Evolutionary conservation across 2,329 filamentous ascomycete genomes (phyloP).

Genomic region (Aspergillus pseudoglaucus): DNA sequence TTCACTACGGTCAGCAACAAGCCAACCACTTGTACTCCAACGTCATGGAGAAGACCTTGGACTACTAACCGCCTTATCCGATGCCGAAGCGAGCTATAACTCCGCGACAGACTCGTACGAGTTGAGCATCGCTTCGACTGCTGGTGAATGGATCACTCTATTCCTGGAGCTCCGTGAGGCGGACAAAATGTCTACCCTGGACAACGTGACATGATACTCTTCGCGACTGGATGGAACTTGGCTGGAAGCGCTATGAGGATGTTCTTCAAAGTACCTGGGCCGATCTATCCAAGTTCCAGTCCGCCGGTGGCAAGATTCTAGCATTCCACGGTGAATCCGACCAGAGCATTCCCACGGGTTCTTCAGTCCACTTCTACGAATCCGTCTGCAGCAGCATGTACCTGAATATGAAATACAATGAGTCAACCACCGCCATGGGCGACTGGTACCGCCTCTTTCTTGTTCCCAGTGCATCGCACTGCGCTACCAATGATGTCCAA

Average conservation of each 20-base stretch:
- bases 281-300: not conserved
- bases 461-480: conserved; percentile 48
- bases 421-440: conserved; percentile 35
- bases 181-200: conserved; percentile 20
- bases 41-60: conserved; percentile 31
- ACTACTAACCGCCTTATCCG: conserved; percentile 37
- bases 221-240: conserved; percentile 49
- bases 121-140: conserved; percentile 25
- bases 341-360: conserved; percentile 46
- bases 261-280: conserved; percentile 47
- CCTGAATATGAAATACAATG: conserved; percentile 32
- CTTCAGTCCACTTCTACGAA: conserved; percentile 51
- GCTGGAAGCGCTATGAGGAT: conserved; percentile 45
- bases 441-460: conserved; percentile 51
- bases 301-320: conserved; percentile 49
- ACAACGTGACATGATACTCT: conserved; percentile 51
- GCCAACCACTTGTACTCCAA: conserved; percentile 33
- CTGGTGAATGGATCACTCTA: conserved; percentile 25
- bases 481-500: conserved; percentile 36
- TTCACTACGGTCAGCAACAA: conserved; percentile 37
- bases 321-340: conserved; percentile 56
- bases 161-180: conserved; percentile 4
- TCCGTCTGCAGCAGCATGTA: conserved; percentile 44
- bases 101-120: conserved; percentile 24
- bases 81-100: conserved; percentile 32